These are phyloP conservation scores for Didymella pinodella DNA, from an alignment of 2,329 filamentous ascomycete genomes.

Conservation along the genomic window DNA sequence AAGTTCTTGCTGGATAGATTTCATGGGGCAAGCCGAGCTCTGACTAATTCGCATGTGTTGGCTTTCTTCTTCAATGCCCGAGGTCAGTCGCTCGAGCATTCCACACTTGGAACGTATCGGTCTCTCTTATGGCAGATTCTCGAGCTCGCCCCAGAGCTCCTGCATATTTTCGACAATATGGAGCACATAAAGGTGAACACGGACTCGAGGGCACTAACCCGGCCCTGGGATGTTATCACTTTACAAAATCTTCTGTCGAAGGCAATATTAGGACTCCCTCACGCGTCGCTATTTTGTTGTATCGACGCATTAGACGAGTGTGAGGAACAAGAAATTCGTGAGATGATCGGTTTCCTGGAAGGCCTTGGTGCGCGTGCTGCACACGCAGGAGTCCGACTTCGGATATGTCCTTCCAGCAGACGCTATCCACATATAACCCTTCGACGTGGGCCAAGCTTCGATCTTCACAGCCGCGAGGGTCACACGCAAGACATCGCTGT, in stretches of 20 bases:
- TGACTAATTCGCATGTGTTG: conserved; percentile 15
- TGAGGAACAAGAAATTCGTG: conserved; percentile 52
- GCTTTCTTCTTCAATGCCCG: conserved; percentile 43
- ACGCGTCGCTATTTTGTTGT: conserved; percentile 19
- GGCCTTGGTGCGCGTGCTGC: background rate
- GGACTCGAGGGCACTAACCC: too few species aligned
- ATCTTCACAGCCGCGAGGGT: conserved; percentile 49
- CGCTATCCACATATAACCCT: conserved; percentile 58
- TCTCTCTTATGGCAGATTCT: conserved; percentile 40
- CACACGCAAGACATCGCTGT: conserved; percentile 50
- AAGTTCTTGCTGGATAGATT: conserved; percentile 38
- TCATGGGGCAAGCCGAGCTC: conserved; percentile 3
- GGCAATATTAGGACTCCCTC: too few species aligned
- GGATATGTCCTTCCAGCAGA: conserved; percentile 34
- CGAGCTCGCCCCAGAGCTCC: background rate
- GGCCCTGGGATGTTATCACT: background rate
- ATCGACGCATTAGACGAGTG: conserved; percentile 62
- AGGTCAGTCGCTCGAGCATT: conserved; percentile 31
- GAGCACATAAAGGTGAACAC: too few species aligned
- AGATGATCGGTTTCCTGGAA: conserved; percentile 58
- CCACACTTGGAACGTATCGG: conserved; percentile 34
- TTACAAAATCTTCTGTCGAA: conserved; percentile 22
- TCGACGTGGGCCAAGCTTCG: conserved; percentile 35
- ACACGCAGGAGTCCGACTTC: background rate
- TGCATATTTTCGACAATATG: too few species aligned